Evolutionary conservation across 1,284 basidiomycete species (phyloP).

Genomic region (Irpex sp.): DNA sequence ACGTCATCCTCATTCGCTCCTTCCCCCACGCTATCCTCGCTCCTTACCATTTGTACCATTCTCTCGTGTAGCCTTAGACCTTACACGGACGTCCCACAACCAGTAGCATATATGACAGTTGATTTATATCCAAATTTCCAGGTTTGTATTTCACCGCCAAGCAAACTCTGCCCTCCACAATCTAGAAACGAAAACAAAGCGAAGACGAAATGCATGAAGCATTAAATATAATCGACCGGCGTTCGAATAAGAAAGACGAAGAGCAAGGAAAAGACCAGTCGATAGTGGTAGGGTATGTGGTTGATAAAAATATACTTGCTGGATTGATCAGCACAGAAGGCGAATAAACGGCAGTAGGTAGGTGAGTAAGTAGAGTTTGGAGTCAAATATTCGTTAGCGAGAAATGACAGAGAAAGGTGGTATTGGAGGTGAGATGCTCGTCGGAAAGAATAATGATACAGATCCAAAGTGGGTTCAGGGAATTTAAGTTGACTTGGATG

Average conservation of each 20-base stretch:
- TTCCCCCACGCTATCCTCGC: background rate
- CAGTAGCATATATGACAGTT: too few species aligned
- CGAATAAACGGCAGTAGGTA: background rate
- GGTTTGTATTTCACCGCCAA: too few species aligned
- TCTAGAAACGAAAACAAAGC: background rate
- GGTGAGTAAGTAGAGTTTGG: background rate
- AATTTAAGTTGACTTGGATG: background rate
- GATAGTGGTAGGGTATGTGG: background rate
- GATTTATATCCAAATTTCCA: background rate
- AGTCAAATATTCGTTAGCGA: background rate
- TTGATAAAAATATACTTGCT: background rate
- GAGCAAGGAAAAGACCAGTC: background rate
- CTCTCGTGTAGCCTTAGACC: background rate
- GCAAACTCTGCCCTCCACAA: background rate
- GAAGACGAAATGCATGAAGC: background rate
- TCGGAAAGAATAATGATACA: background rate
- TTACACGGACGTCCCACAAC: background rate
- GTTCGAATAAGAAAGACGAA: background rate
- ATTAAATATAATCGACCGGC: background rate
- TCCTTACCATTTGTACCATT: too few species aligned
- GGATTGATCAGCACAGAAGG: background rate
- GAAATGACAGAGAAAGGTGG: background rate
- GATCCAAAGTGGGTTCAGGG: background rate
- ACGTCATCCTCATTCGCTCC: background rate
- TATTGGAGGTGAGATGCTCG: background rate